A percentile compares a stretch with the other conserved stretches of the same genome.
These are phyloP conservation scores for Boletus sp. DNA, from an alignment of 768 basidiomycete genomes.

Conservation along the genomic window DNA sequence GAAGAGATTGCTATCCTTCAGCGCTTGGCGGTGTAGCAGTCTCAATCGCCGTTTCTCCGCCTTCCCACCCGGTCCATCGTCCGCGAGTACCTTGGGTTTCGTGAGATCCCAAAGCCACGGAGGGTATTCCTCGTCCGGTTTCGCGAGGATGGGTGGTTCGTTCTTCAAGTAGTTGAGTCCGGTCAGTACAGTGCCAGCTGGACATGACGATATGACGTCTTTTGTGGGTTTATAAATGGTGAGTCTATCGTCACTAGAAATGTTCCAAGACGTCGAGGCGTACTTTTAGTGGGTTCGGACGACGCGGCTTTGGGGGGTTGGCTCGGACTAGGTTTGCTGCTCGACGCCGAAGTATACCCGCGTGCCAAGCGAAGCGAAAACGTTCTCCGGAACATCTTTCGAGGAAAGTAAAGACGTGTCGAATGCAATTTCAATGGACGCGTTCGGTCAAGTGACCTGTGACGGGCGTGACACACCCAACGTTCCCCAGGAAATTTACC, in stretches of 20 bases:
- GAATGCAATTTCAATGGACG: neutral
- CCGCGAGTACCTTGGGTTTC: slow-evolving; percentile 53
- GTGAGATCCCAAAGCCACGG: slow-evolving; percentile 84
- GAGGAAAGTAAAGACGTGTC: slow-evolving; percentile 22
- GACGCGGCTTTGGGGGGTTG: slow-evolving; percentile 1
- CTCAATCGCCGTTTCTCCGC: slow-evolving; percentile 55
- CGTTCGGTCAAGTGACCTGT: neutral
- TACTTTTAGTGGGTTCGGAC: slow-evolving; percentile 20
- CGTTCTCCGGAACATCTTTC: slow-evolving; percentile 10
- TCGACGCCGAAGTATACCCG: slow-evolving; percentile 11
- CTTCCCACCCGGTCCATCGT: slow-evolving; percentile 74
- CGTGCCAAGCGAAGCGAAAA: slow-evolving; percentile 10
- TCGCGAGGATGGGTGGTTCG: slow-evolving; percentile 71
- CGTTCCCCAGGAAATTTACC: neutral
- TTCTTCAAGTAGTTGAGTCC: slow-evolving; percentile 83
- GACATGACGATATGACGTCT: slow-evolving; percentile 55
- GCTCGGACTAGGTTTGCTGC: neutral
- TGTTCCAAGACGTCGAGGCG: neutral
- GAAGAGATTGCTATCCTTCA: slow-evolving; percentile 86
- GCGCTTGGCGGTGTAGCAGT: slow-evolving; percentile 58
- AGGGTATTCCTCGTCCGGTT: slow-evolving; percentile 82
- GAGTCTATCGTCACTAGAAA: neutral
- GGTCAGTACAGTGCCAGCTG: slow-evolving; percentile 68
- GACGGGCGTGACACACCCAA: neutral
- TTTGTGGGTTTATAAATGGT: neutral